Evolutionary conservation across 2,329 filamentous ascomycete species (phyloP), one percentile per base, ranked within the genome.

Genomic region (Monosporascus sp.): DNA sequence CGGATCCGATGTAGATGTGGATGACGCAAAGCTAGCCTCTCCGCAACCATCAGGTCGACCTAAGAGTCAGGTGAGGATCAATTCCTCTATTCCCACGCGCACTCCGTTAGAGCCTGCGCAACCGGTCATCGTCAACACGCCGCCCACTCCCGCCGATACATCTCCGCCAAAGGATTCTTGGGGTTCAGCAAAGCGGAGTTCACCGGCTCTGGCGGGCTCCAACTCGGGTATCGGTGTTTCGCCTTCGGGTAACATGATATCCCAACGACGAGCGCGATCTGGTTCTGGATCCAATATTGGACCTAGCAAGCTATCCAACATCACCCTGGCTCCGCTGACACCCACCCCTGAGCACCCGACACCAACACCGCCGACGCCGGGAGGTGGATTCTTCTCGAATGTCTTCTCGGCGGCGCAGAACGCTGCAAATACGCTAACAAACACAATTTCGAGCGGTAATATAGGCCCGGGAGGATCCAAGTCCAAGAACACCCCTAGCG

Each of bases 341-440:
- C 89, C 91, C 7, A 88, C 86, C 0, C 77, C 83, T 38, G 92
- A 97, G 68, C 78, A 72, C 69, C 86, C 43, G 43, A 26, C 56
- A 14, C 11, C 31, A 57, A 72, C 57, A 50, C 76, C 59, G 63
- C 70, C 52, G 77, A 80, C 62, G 64, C 83, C 81, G 31, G 79
- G 82, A 52, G 76, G 80, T 38, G 86, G 91, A 1, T 97, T 99
- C 74, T 97, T 99, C 72, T 96, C 91, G 5, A 92, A 89, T 26
- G 89, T 99, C 66, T 84, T 99, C 59, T 93, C 91, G 41, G 93
- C 88, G 46, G 94, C 94, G 19, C 93, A 97, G 70, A 97, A 88
- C 79, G 93, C 93, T 44, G 91, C 92, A 16, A 91, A 77, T 59
- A 85, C 83, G 19, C 70, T 92, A 5, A 90, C 81, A 61, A 89